Evolutionary conservation across 805 yeast species (phyloP).

Genomic region (Yamadazyma paraphyllophila): DNA sequence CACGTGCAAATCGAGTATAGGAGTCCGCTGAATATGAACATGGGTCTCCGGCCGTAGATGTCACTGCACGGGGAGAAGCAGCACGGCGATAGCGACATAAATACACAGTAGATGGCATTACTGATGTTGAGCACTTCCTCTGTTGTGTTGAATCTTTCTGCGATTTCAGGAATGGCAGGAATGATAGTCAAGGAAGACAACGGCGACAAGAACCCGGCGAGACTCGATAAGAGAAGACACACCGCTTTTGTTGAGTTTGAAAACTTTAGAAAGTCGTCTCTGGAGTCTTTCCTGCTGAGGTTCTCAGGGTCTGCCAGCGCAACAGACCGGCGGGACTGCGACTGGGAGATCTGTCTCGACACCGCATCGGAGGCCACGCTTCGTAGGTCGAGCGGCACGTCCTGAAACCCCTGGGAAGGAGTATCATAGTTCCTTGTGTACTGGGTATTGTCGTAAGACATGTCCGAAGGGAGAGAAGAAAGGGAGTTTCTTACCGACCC

Average conservation of each 20-base stretch:
- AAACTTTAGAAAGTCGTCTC: slow-evolving; percentile 13
- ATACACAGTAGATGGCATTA: slow-evolving; percentile 48
- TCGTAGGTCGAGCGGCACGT: slow-evolving; percentile 19
- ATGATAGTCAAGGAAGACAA: slow-evolving; percentile 43
- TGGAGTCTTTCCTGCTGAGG: neutral
- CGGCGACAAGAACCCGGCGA: slow-evolving; percentile 44
- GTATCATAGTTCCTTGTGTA: neutral
- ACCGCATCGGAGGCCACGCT: slow-evolving; percentile 21
- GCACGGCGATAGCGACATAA: slow-evolving; percentile 55
- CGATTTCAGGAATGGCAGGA: slow-evolving; percentile 53
- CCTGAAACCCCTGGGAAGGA: slow-evolving; percentile 1
- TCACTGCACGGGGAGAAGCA: slow-evolving; percentile 50
- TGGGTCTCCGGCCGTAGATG: slow-evolving; percentile 48
- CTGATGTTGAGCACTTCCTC: slow-evolving; percentile 47
- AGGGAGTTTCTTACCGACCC: neutral
- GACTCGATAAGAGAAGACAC: slow-evolving; percentile 17
- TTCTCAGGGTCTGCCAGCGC: neutral
- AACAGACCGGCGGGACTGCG: slow-evolving; percentile 19
- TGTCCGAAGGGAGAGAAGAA: slow-evolving; percentile 7
- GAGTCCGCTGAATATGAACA: slow-evolving; percentile 42
- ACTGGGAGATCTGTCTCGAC: slow-evolving; percentile 17
- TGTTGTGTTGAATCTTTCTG: slow-evolving; percentile 44
- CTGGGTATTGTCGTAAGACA: neutral
- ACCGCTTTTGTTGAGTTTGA: slow-evolving; percentile 13
- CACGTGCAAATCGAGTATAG: slow-evolving; percentile 21